Percentiles rank a stretch among this genome's conserved stretches.
These are phyloP conservation scores for Penicilliopsis zonata DNA, from an alignment of 495 filamentous ascomycete genomes.

Conservation along the genomic window DNA sequence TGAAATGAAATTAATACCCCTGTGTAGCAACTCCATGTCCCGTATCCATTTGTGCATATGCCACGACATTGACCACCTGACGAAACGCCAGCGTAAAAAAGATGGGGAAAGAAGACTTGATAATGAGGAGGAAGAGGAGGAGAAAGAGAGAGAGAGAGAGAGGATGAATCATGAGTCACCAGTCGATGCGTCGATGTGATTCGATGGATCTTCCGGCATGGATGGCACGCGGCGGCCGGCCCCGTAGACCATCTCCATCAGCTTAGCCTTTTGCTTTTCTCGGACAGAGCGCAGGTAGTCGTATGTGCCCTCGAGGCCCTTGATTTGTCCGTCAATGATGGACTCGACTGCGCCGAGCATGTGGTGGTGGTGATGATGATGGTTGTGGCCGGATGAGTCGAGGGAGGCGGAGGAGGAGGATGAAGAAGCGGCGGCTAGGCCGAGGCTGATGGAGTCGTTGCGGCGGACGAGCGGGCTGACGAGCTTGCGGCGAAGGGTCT, in stretches of 20 bases:
- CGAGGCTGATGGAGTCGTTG: conserved; percentile 39
- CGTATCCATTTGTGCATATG: too few relatives aligned
- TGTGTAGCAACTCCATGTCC: too few relatives aligned
- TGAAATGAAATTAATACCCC: too few relatives aligned
- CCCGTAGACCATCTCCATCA: conserved; percentile 72
- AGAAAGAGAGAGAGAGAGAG: background rate
- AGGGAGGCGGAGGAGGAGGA: conserved; percentile 10
- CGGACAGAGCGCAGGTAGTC: conserved; percentile 60
- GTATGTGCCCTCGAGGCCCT: conserved; percentile 66
- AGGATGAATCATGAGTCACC: too few relatives aligned
- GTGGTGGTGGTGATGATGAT: too few relatives aligned
- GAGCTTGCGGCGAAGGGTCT: conserved; percentile 62
- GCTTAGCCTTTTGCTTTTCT: conserved; percentile 66
- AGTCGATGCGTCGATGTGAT: too few relatives aligned
- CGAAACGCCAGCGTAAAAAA: too few relatives aligned
- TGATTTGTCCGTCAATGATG: conserved; percentile 70
- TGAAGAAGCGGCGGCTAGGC: conserved; percentile 19
- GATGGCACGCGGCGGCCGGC: conserved; percentile 27
- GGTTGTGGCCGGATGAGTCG: too few relatives aligned
- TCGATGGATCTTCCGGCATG: background rate
- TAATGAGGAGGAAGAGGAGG: background rate
- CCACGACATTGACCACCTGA: too few relatives aligned
- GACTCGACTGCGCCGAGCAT: conserved; percentile 42
- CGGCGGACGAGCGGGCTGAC: conserved; percentile 68
- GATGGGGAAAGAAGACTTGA: too few relatives aligned